phyloP scores from a whole-genome alignment of 257 asterid species.

The Solanum etuberosum region DNA sequence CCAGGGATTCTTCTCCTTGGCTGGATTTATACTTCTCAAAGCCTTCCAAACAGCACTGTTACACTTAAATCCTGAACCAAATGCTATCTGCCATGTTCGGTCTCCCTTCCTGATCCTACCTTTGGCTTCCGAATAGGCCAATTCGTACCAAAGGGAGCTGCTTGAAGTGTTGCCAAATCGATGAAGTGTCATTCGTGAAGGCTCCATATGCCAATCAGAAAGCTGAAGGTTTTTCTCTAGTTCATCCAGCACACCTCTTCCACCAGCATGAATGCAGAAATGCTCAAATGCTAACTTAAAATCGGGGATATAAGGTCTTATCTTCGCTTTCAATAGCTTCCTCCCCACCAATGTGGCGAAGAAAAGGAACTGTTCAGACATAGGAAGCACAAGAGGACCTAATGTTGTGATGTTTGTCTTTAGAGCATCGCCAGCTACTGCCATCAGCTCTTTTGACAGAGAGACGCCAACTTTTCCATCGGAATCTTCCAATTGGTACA shows the following conservation, averaged over 20 bases:
- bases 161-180: conserved; percentile 81
- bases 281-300: conserved; percentile 77
- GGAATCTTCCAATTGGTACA: conserved; percentile 61
- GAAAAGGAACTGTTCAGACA: conserved; percentile 68
- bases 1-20: conserved; percentile 30
- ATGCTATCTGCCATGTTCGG: conserved; percentile 79
- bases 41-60: conserved; percentile 91
- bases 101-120: conserved; percentile 80
- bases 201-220: conserved; percentile 76
- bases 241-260: conserved; percentile 74
- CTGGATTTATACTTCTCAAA: conserved; percentile 40
- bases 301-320: conserved; percentile 68
- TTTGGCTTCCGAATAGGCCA: conserved; percentile 59
- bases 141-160: conserved; percentile 77
- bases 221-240: conserved; percentile 62
- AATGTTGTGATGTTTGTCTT: conserved; percentile 64
- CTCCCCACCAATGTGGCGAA: conserved; percentile 51
- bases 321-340: conserved; percentile 56
- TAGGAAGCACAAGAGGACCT: conserved; percentile 76
- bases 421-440: conserved; percentile 68
- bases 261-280: conserved; percentile 87
- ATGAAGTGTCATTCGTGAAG: conserved; percentile 68
- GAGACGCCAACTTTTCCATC: conserved; percentile 49
- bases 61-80: conserved; percentile 83
- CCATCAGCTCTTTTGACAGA: conserved; percentile 62